phyloP scores from a whole-genome alignment of 2,329 filamentous ascomycete genomes.

The Xylariaceae sp. region DNA sequence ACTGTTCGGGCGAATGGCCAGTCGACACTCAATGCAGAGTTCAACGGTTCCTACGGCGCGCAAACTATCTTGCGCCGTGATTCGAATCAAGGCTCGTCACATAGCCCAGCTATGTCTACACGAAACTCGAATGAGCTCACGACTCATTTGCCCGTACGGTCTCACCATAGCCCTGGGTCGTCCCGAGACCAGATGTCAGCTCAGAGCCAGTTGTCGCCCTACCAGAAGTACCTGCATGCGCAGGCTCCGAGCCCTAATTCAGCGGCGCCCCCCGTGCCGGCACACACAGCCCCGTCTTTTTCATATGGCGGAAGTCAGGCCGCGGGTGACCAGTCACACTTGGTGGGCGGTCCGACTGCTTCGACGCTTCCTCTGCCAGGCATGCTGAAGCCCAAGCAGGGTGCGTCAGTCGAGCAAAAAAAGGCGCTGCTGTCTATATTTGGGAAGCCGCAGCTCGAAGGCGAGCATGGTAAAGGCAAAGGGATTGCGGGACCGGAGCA shows the following conservation, averaged over 20 bases:
- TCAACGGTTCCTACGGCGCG: conserved; percentile 37
- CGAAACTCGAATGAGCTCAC: conserved; percentile 16
- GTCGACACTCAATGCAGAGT: conserved; percentile 34
- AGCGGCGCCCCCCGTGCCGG: conserved; percentile 17
- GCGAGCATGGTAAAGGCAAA: conserved; percentile 30
- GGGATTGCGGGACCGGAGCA: conserved; percentile 27
- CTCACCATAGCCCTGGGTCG: conserved; percentile 20
- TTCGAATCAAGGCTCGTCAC: conserved; percentile 21
- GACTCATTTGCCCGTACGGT: conserved; percentile 18
- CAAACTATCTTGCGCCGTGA: conserved; percentile 37
- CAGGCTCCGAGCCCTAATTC: conserved; percentile 21
- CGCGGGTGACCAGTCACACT: conserved; percentile 24
- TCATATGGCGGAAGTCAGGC: conserved; percentile 22
- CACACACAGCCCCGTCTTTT: conserved; percentile 20
- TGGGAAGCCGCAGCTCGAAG: conserved; percentile 40
- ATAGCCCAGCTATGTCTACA: conserved; percentile 17
- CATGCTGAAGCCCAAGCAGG: conserved; percentile 32
- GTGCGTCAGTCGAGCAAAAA: conserved; percentile 39
- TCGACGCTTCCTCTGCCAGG: conserved; percentile 29
- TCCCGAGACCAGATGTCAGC: conserved; percentile 19
- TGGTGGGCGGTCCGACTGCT: conserved; percentile 27
- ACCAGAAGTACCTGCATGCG: conserved; percentile 17
- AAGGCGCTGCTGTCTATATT: conserved; percentile 57
- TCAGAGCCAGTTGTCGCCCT: conserved; percentile 21
- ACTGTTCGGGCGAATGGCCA: conserved; percentile 30